Evolutionary conservation across 2,329 filamentous ascomycete species (phyloP), one percentile per base, ranked within the genome.

Genomic region (Metarhizium robertsii): DNA sequence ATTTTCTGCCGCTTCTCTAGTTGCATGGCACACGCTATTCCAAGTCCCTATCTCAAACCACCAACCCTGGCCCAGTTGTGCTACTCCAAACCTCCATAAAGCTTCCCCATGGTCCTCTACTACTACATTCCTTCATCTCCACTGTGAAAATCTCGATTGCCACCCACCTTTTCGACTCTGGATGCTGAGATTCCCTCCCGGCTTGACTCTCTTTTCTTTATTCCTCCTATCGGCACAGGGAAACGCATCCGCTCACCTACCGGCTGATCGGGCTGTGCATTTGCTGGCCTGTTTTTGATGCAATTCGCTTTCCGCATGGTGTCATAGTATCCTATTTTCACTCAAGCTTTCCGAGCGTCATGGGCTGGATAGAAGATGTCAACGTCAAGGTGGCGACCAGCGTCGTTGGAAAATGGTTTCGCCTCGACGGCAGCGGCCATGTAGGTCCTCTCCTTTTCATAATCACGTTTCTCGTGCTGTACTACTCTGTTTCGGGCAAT

Each of bases 351-450:
- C 7, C 42, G n/a, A 25, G 32, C 49, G 48, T 16, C 47, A 80
- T 79, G 77, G 71, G 67, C 62, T 80, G 76, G 76, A 65, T 75
- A 53, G 69, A 81, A 14, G 74, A 65, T 4, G 64, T 74, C 67
- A 84, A 86, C 67, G 64, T 65, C 59, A 77, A 73, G 58, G 79
- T 91, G 61, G 88, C 87, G 58, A 74, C 72, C 59, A 85, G 84
- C 66, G 69, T 77, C 38, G 78, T 90, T 57, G 88, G 88, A 59
- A 76, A 78, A 61, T 88, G 85, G 75, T 95, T 95, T 73, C 82
- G 84, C 61, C 81, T 95, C 45, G 89, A 95, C 59, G 88, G 88
- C 61, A 90, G 82, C 43, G 89, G 89, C 64, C 88, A 92, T 80
- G 87, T 89, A 80, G 76, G 84, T 79, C 48, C 29, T 32, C n/a